Percentiles rank a stretch among this genome's conserved stretches.
phyloP scores from a whole-genome alignment of 345 rosid species.

The Punica granatum region DNA sequence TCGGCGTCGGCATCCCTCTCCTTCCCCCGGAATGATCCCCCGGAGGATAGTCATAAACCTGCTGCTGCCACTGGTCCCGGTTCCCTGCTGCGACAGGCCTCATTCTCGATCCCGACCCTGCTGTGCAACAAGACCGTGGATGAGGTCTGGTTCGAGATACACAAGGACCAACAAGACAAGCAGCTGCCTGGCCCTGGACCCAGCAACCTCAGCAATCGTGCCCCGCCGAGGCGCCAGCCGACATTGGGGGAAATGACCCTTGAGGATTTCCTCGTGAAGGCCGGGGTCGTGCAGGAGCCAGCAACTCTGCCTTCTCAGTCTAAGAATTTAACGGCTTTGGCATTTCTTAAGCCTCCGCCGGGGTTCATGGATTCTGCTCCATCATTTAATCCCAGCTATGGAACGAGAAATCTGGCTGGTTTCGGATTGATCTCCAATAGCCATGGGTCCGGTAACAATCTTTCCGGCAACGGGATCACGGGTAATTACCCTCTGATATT shows the following conservation, averaged over 20 bases:
- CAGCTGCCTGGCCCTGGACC: conserved; percentile 5
- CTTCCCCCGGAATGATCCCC: not conserved
- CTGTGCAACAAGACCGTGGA: conserved; percentile 84
- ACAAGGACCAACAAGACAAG: conserved; percentile 33
- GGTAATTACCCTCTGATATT: conserved; percentile 23
- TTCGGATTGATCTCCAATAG: conserved; percentile 17
- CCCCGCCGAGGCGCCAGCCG: conserved; percentile 37
- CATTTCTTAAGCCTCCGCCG: conserved; percentile 2
- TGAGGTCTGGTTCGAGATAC: conserved; percentile 83
- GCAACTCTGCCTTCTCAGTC: conserved; percentile 2
- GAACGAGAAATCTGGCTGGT: conserved; percentile 26
- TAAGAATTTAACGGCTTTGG: not conserved
- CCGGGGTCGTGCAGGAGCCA: conserved; percentile 67
- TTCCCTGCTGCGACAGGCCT: conserved; percentile 46
- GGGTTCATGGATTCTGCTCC: conserved; percentile 4
- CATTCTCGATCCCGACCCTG: conserved; percentile 61
- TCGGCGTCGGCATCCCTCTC: conserved; percentile 9
- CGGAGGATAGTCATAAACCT: not conserved
- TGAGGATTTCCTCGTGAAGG: conserved; percentile 79
- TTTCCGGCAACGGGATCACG: conserved; percentile 22
- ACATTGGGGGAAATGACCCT: conserved; percentile 75
- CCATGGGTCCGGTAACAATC: conserved; percentile 13
- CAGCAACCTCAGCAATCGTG: conserved; percentile 11
- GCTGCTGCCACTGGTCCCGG: not conserved
- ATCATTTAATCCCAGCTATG: conserved; percentile 24